Conservation (phyloP, 768 basidiomycete species). For the Termitomyces sp. region DNA sequence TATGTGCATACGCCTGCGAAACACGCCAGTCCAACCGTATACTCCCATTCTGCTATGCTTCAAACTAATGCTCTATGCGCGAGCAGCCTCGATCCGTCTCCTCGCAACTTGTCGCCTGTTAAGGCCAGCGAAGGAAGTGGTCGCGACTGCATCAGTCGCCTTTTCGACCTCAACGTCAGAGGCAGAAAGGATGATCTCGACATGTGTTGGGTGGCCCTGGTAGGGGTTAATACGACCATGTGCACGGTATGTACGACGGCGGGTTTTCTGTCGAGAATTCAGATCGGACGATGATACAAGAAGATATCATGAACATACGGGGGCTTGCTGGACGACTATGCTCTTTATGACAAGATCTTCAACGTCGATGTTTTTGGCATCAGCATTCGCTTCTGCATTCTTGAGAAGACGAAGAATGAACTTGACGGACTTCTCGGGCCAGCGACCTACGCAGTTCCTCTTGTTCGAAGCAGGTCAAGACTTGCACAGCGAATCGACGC, state of each 20-base stretch:
- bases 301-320: constrained; percentile 49
- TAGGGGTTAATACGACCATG: constrained; percentile 99
- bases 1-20: constrained; percentile 17
- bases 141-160: constrained; percentile 73
- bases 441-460: constrained; percentile 66
- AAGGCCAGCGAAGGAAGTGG: constrained; percentile 52
- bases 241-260: constrained; percentile 97
- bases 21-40: constrained; percentile 11
- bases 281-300: constrained; percentile 3
- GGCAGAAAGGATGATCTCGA: constrained; percentile 88
- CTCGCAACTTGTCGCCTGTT: constrained; percentile 86
- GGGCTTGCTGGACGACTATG: constrained; percentile 98
- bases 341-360: constrained; percentile 94
- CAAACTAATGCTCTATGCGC: constrained; percentile 29
- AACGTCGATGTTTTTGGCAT: constrained; percentile 91
- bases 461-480: neutral
- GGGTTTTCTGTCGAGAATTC: constrained; percentile 71
- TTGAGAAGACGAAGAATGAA: constrained; percentile 93
- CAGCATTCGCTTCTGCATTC: constrained; percentile 99
- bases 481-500: constrained; percentile 23
- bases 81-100: constrained; percentile 82
- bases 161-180: constrained; percentile 84
- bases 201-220: constrained; percentile 96
- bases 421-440: constrained; percentile 98
- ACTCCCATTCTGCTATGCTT: neutral